These are phyloP conservation scores for Teunomyces panamensis DNA, from an alignment of 805 yeast species.

Conservation along the genomic window DNA sequence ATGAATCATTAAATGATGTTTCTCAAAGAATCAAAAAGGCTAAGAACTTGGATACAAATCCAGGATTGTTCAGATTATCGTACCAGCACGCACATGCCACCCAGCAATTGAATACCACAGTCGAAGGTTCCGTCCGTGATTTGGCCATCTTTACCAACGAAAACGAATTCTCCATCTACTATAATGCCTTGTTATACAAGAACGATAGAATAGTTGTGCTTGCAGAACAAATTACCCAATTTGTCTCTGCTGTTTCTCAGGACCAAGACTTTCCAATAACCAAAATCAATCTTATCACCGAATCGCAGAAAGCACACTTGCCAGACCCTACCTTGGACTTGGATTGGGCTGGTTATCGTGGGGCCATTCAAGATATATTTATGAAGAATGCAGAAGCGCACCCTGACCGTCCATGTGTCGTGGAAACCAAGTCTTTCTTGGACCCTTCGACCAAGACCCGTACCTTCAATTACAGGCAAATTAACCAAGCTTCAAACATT, in stretches of 20 bases:
- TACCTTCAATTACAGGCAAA: conserved; percentile 78
- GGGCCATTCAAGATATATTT: conserved; percentile 96
- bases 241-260: conserved; percentile 33
- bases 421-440: conserved; percentile 79
- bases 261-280: conserved; percentile 49
- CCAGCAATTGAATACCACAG: conserved; percentile 45
- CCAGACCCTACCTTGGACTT: conserved; percentile 88
- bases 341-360: conserved; percentile 89
- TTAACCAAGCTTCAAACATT: conserved; percentile 87
- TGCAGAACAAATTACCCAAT: conserved; percentile 69
- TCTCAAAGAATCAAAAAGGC: conserved; percentile 47
- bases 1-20: conserved; percentile 50
- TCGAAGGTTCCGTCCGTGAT: conserved; percentile 60
- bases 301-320: conserved; percentile 54
- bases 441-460: conserved; percentile 57
- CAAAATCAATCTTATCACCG: conserved; percentile 64
- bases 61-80: conserved; percentile 61
- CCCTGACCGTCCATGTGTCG: conserved; percentile 88
- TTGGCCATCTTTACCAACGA: conserved; percentile 48
- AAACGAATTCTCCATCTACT: conserved; percentile 46
- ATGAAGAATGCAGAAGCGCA: conserved; percentile 76
- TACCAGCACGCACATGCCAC: conserved; percentile 45
- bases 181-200: conserved; percentile 74
- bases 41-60: conserved; percentile 54
- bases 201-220: conserved; percentile 65